Evolutionary conservation across 257 asterid species (phyloP).

Genomic region (Orobanche coerulescens): DNA sequence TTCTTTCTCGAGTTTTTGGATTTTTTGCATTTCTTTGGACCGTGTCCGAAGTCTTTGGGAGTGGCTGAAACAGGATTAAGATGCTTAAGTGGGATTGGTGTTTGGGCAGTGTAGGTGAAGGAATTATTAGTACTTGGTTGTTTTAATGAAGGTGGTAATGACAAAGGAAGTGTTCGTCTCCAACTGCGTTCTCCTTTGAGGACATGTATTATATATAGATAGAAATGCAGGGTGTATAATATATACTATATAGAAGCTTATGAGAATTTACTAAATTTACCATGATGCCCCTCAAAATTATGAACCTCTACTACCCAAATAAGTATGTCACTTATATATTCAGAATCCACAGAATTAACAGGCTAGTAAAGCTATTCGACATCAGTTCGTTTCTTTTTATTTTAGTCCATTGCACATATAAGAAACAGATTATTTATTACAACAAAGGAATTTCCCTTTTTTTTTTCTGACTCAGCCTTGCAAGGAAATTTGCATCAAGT

Average conservation of each 20-base stretch:
- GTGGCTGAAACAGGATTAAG: conserved; percentile 48
- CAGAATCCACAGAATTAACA: neutral
- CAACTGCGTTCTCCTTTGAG: conserved; percentile 9
- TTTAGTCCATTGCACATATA: neutral
- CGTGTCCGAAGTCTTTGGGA: conserved; percentile 81
- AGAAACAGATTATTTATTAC: conserved; percentile 13
- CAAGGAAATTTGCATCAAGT: conserved; percentile 12
- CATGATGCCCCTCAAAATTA: conserved; percentile 24
- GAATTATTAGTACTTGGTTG: conserved; percentile 33
- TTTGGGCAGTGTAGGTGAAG: conserved; percentile 19
- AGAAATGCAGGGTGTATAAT: conserved; percentile 23
- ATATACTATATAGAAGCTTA: conserved; percentile 25
- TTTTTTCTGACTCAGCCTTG: conserved; percentile 5
- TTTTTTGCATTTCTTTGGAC: conserved; percentile 43
- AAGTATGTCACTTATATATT: neutral
- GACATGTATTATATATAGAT: conserved; percentile 8
- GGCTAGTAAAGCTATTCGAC: too few relatives aligned
- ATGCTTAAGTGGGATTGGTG: conserved; percentile 19
- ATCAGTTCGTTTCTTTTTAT: neutral
- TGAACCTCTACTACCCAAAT: neutral
- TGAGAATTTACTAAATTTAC: conserved; percentile 22
- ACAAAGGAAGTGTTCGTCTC: conserved; percentile 26
- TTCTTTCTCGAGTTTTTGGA: conserved; percentile 43
- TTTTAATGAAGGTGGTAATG: conserved; percentile 28
- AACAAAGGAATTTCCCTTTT: neutral